These are phyloP conservation scores for Aspergillus viridinutans DNA, from an alignment of 2,329 filamentous ascomycete genomes.

Conservation along the genomic window DNA sequence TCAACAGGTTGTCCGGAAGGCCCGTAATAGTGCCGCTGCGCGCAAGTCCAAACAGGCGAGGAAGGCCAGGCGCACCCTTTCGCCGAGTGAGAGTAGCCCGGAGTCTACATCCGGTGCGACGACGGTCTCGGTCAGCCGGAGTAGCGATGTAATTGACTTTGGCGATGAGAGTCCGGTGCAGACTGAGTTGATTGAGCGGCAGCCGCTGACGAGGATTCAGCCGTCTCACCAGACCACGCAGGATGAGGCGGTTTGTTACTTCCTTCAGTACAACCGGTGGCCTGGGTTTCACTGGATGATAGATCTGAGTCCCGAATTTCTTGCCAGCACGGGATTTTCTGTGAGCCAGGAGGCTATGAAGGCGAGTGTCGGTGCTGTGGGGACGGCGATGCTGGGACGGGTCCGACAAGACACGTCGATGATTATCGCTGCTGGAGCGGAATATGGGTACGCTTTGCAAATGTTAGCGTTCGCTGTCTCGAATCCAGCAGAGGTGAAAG, in stretches of 20 bases:
- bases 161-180: slow-evolving; percentile 15
- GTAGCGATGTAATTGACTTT: slow-evolving; percentile 19
- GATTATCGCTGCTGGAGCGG: slow-evolving; percentile 46
- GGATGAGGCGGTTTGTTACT: slow-evolving; percentile 35
- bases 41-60: slow-evolving; percentile 15
- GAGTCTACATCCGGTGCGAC: not conserved
- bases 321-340: slow-evolving; percentile 14
- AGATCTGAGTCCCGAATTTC: slow-evolving; percentile 20
- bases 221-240: slow-evolving; percentile 23
- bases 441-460: slow-evolving; percentile 53
- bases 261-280: slow-evolving; percentile 32
- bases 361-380: slow-evolving; percentile 55
- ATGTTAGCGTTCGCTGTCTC: slow-evolving; percentile 34
- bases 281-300: slow-evolving; percentile 25
- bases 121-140: not conserved
- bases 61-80: slow-evolving; percentile 2
- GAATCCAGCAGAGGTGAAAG: slow-evolving; percentile 31
- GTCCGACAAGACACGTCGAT: slow-evolving; percentile 46
- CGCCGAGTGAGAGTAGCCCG: not conserved
- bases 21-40: slow-evolving; percentile 43
- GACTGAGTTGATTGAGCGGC: slow-evolving; percentile 12
- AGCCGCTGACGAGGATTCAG: slow-evolving; percentile 18
- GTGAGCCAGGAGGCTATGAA: slow-evolving; percentile 30
- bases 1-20: slow-evolving; percentile 56
- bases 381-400: slow-evolving; percentile 56